phyloP scores from a whole-genome alignment of 2,329 filamentous ascomycete genomes.

The Sporothrix euskadiensis region DNA sequence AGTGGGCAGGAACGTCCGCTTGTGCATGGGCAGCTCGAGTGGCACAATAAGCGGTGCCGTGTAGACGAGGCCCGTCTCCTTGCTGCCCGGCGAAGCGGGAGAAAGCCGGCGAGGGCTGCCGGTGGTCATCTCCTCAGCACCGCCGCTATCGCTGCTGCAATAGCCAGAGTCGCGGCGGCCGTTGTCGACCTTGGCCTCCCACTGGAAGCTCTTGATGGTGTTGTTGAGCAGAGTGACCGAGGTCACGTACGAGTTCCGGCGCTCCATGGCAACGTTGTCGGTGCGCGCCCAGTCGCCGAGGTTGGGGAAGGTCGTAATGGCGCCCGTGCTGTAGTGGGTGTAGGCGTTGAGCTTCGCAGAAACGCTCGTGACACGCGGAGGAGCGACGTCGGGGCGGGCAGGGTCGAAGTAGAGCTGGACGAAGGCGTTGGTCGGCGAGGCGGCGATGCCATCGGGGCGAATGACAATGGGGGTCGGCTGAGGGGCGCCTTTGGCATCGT shows the following conservation, averaged over 20 bases:
- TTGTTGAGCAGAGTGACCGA: slow-evolving; percentile 46
- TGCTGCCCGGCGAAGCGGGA: neutral
- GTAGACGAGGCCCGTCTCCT: slow-evolving; percentile 41
- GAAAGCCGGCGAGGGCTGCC: neutral
- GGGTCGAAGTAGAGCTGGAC: slow-evolving; percentile 54
- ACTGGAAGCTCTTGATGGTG: slow-evolving; percentile 41
- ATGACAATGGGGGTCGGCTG: slow-evolving; percentile 54
- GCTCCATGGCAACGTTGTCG: slow-evolving; percentile 42
- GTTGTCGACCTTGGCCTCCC: slow-evolving; percentile 43
- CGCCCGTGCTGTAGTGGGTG: slow-evolving; percentile 54
- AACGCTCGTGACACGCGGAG: slow-evolving; percentile 52
- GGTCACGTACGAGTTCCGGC: slow-evolving; percentile 50
- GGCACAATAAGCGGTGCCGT: slow-evolving; percentile 50
- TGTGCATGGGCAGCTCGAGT: slow-evolving; percentile 49
- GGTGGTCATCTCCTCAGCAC: neutral
- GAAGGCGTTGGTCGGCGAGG: slow-evolving; percentile 46
- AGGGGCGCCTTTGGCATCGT: slow-evolving; percentile 36
- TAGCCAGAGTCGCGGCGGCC: slow-evolving; percentile 56
- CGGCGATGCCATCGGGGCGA: slow-evolving; percentile 49
- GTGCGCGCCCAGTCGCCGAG: slow-evolving; percentile 46
- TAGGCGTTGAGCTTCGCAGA: slow-evolving; percentile 54
- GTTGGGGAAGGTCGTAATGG: slow-evolving; percentile 53
- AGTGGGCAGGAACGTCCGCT: slow-evolving; percentile 55
- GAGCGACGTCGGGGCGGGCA: slow-evolving; percentile 43
- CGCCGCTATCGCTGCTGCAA: slow-evolving; percentile 41